These are phyloP conservation scores for Xylaria sp. DNA, from an alignment of 2,329 filamentous ascomycete species.

Conservation along the genomic window DNA sequence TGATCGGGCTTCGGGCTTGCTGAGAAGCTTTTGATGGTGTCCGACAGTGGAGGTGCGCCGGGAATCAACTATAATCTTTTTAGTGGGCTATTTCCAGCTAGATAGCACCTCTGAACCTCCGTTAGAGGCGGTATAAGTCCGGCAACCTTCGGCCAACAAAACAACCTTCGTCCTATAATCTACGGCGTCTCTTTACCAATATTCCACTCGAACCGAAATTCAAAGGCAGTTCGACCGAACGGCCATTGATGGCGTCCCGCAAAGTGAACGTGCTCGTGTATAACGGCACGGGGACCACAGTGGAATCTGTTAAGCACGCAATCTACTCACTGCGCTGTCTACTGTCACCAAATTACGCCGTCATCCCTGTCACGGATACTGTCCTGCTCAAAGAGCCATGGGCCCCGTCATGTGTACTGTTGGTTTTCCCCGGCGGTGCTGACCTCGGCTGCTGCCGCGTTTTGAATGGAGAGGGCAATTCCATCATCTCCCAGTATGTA, in stretches of 20 bases:
- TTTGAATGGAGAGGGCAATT: constrained; percentile 89
- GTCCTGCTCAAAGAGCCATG: constrained; percentile 92
- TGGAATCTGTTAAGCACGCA: constrained; percentile 90
- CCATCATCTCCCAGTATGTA: constrained; percentile 85
- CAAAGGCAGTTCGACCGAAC: constrained; percentile 3
- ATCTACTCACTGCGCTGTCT: constrained; percentile 87
- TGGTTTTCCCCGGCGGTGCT: constrained; percentile 94
- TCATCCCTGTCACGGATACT: constrained; percentile 83
- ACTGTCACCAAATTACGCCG: constrained; percentile 90
- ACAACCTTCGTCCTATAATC: constrained; percentile 1
- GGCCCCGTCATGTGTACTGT: constrained; percentile 84
- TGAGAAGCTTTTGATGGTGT: constrained; percentile 16
- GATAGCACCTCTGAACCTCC: constrained; percentile 3
- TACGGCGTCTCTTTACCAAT: constrained; percentile 8
- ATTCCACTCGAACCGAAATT: constrained; percentile 16
- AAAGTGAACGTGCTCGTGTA: constrained; percentile 94
- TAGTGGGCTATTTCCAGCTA: constrained; percentile 17
- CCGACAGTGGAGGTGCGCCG: not conserved
- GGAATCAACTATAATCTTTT: constrained; percentile 2
- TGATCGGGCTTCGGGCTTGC: constrained; percentile 1
- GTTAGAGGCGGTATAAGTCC: constrained; percentile 25
- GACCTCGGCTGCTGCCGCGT: constrained; percentile 90
- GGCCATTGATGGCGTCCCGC: constrained; percentile 67
- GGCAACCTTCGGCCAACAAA: constrained; percentile 16
- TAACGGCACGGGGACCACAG: constrained; percentile 87